Base-by-base conservation (phyloP, 495 filamentous ascomycete species). In the Parachaetomium inaequale region DNA sequence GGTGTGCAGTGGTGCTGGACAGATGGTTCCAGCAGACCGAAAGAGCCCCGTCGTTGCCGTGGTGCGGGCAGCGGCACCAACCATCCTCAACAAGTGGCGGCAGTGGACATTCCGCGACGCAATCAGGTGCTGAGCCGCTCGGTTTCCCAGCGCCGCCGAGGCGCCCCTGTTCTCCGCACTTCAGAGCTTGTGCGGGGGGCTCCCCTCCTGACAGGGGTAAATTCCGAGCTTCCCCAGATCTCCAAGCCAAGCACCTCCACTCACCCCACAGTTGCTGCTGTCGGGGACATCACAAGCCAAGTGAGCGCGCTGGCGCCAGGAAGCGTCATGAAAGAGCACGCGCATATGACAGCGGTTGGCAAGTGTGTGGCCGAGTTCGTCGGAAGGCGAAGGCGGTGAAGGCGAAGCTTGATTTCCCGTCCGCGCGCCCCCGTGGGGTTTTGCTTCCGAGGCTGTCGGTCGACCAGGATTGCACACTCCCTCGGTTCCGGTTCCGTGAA, bases 191-290 rank as follows among this genome's bases (percentile, higher is more conserved):
- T 23, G 58, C n/a, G 31, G 58, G 47, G 25, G 14, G 23, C 6
- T 29, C 36, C 25, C 10, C 58, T 31, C 34, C n/a, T 17, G 21
- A 42, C 17, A 46, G 57, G 25, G 61, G 57, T 58, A 8, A 17
- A 45, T 17, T n/a, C 46, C 31, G 40, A 58, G 38, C 58, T 59
- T 62, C 59, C 55, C 47, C 58, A 51, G 52, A 58, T 63, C 43
- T 57, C 59, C 59, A 50, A 49, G 19, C 42, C 19, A 19, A 15
- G 32, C 42, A 2, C 50, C 58, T 60, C 58, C 58, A 60, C 26
- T 49, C 45, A 54, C 58, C 49, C 58, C 58, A 46, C 58, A 61
- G 3, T 42, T 29, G 2, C 17, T 46, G 42, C n/a, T 11, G 19
- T 46, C 10, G 3, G 4, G 42, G 36, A 17, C 17, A 14, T 29